Base-by-base conservation (phyloP, 2,329 filamentous ascomycete genomes). In the Talaromyces sp. region DNA sequence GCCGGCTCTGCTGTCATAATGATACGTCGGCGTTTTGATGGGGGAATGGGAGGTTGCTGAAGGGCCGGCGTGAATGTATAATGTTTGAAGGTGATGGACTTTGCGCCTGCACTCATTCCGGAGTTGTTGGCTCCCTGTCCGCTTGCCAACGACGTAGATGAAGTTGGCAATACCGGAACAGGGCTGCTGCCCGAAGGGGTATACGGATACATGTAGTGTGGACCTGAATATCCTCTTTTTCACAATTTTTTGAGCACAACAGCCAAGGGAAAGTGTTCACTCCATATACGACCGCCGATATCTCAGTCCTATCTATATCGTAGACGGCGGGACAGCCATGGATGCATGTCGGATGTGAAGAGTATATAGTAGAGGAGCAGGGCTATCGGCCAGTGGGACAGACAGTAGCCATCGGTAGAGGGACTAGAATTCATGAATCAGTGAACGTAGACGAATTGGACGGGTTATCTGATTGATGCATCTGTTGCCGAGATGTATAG, bases 61-160 rank as follows among this genome's bases (percentile, higher is more conserved):
- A 28, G 19, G 46, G 57, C 25, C 10, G 45, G 46, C 4, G 48
- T 35, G 39, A 51, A 59, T 28, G 52, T 51, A 31, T 59, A 59
- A 17, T 59, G 57, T n/a, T 59, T 59, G 45, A 59, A 59, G 15
- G 57, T 59, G 17, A 59, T 43, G 3, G 57, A 41, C 15, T 25
- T 53, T 39, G 35, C 17, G 28, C 46, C 37, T 40, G 39, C 45
- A n/a, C 39, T 51, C 41, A 51, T 55, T n/a, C 28, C 48, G 33
- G 35, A 21, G 33, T 9, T 31, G 19, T 39, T 59, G 46, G 39
- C 25, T 56, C 37, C 19, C 37, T 43, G 22, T 11, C 17, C 37
- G n/a, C n/a, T 36, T 17, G 56, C 35, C 56, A 53, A 33, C 22
- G 48, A 5, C 1, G 37, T 31, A 25, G 45, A 25, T 21, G 57